Base-by-base conservation (phyloP, 1,139 yeast species). In the Lodderomyces oxycetoniae region DNA sequence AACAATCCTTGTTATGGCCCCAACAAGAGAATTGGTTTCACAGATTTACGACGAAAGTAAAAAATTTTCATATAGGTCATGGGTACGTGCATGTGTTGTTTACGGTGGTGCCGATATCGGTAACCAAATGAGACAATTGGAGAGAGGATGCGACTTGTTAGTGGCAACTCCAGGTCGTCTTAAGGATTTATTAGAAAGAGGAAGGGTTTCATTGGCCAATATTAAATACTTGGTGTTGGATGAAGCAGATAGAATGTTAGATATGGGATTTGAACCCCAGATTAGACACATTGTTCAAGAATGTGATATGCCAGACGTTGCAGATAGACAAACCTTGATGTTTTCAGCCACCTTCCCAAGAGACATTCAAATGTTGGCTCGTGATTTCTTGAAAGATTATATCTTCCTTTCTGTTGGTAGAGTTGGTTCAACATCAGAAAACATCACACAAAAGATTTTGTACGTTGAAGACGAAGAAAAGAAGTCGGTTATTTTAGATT, bases 261-360 rank as follows among this genome's bases (percentile, higher is more conserved):
- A 91, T 80, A 91, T 91, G 98, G 98, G 98, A 75, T 91, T 91
- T 69, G 98, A 91, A 73, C 97, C 97, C 47, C 98, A 91, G 74
- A 91, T 91, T 59, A 86, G 98, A 77, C 86, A 89, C 61, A 89
- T 91, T 58, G 98, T 91, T 43, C 95, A 91, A 67, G 95, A 85
- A 50, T 89, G 93, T 71, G 96, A 87, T 61, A 89, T 89, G 97
- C 96, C 98, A 44, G 81, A 74, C 47, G 95, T 86, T 40, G 70
- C 77, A 44, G 75, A 83, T 54, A 84, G 98, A 72, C 98, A 91
- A 71, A 91, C 98, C 25, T 77, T 91, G 57, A 87, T 91, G 95
- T 91, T 91, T 70, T 87, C 96, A 30, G 98, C 98, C 50, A 91
- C 98, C 45, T 91, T 91, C 94, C 98, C 98, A 50, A 78, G 83